These are phyloP conservation scores for Cucumis hystrix DNA, from an alignment of 306 rosid genomes.

Conservation along the genomic window DNA sequence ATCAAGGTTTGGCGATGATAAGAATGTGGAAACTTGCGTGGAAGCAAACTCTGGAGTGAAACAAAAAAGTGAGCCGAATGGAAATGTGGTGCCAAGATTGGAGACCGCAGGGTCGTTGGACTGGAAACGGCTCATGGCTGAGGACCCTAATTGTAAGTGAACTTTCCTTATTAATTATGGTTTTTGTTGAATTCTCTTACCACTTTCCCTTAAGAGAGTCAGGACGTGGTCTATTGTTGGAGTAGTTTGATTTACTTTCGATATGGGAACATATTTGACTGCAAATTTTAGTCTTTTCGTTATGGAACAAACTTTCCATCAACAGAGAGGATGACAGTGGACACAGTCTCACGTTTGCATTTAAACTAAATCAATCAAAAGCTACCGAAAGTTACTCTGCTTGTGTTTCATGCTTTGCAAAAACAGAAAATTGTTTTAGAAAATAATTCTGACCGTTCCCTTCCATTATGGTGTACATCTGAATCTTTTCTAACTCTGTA, in stretches of 20 bases:
- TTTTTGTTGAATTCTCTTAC: slow-evolving; percentile 9
- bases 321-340: background rate
- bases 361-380: background rate
- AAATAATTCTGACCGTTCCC: background rate
- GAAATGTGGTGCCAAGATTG: slow-evolving; percentile 25
- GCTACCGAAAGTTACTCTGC: background rate
- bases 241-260: background rate
- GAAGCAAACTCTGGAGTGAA: slow-evolving; percentile 27
- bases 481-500: background rate
- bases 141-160: slow-evolving; percentile 81
- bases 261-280: background rate
- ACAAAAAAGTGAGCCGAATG: slow-evolving; percentile 34
- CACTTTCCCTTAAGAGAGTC: background rate
- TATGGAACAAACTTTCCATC: background rate
- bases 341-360: background rate
- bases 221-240: background rate
- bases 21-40: slow-evolving; percentile 17
- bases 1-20: slow-evolving; percentile 16
- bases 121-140: slow-evolving; percentile 78
- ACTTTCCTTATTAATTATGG: background rate
- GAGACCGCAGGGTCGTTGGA: slow-evolving; percentile 58
- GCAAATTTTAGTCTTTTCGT: background rate
- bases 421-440: background rate
- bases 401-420: background rate
- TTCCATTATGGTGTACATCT: background rate